Evolutionary conservation across 164 flowering plant species (phyloP).

Genomic region (Tetrastigma voinierianum): DNA sequence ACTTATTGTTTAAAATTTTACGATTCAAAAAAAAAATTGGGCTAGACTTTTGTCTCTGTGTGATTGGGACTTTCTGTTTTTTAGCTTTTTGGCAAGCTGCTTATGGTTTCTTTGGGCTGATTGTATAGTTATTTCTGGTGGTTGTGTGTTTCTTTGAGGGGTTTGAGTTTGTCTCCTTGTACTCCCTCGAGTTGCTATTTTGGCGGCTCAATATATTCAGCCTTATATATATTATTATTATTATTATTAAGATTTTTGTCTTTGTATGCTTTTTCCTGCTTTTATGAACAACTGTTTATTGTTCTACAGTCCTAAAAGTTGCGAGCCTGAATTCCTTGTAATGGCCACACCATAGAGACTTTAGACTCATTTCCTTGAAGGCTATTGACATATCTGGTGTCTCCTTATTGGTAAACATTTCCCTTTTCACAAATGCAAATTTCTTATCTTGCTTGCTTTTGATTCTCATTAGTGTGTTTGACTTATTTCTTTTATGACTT

Average conservation of each 20-base stretch:
- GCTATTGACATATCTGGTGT: constrained; percentile 71
- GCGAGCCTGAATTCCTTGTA: constrained; percentile 92
- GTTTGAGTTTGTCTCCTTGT: too few species aligned
- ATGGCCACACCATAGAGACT: constrained; percentile 91
- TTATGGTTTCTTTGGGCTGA: too few species aligned
- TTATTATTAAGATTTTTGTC: too few species aligned
- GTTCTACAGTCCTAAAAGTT: constrained; percentile 55
- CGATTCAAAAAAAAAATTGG: too few species aligned
- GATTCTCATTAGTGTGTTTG: neutral
- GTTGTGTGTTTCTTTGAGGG: too few species aligned
- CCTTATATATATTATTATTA: too few species aligned
- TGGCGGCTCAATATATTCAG: too few species aligned
- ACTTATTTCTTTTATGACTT: neutral
- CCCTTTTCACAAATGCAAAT: neutral
- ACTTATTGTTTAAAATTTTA: too few species aligned
- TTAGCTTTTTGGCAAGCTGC: too few species aligned
- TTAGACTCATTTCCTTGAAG: constrained; percentile 58
- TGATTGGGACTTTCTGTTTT: too few species aligned
- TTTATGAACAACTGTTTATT: neutral
- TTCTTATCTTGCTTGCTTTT: neutral
- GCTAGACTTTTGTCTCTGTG: neutral
- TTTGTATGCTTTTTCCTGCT: neutral
- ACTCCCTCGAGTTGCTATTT: too few species aligned
- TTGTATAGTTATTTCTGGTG: too few species aligned
- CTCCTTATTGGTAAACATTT: constrained; percentile 64